Evolutionary conservation across 768 basidiomycete genomes (phyloP), one percentile per base, ranked within the genome.

Genomic region (Daedalea quercina): DNA sequence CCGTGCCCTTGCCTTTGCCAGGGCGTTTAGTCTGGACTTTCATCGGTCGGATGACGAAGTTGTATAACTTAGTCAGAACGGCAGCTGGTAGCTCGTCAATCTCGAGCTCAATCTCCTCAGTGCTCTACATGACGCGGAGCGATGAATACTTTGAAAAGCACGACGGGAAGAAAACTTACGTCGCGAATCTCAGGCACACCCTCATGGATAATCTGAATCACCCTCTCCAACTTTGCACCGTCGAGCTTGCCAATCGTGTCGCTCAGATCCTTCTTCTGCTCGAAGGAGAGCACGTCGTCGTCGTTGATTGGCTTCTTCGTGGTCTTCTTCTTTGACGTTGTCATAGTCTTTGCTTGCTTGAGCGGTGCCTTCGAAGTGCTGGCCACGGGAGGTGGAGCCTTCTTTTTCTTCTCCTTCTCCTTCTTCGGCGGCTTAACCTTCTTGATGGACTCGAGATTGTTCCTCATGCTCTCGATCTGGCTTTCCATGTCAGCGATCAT

Each of bases 201-300:
- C 65, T 91, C 87, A 62, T 95, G 90, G 54, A 98, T 97, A 66
- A 97, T 94, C 63, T 90, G 81, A 63, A 98, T 94, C 50, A 96
- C 95, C 64, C 82, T 84, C 69, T 92, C 88, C 55, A 98, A 72
- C 65, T 87, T 88, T 48, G 77, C 67, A 20, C 85, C 93, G 58
- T 96, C 91, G 23, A 96, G 81, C 62, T 80, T 80, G 55, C 79
- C 78, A 59, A 99, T 99, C 48, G 93, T 90, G 69, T 97, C 94
- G 63, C 94, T 95, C 52, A 99, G 74, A 65, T 97, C 93, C 70
- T 96, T 94, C 85, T 99, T 99, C 76, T 98, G 95, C 59, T 93
- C 91, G 67, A 95, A 90, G 48, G 90, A 87, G 34, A 97, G 76
- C 1, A 86, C 83, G 53, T 93, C 90, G 61, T 90, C 87, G 59